Evolutionary conservation across 768 basidiomycete genomes (phyloP).

Genomic region (Bullera alba): DNA sequence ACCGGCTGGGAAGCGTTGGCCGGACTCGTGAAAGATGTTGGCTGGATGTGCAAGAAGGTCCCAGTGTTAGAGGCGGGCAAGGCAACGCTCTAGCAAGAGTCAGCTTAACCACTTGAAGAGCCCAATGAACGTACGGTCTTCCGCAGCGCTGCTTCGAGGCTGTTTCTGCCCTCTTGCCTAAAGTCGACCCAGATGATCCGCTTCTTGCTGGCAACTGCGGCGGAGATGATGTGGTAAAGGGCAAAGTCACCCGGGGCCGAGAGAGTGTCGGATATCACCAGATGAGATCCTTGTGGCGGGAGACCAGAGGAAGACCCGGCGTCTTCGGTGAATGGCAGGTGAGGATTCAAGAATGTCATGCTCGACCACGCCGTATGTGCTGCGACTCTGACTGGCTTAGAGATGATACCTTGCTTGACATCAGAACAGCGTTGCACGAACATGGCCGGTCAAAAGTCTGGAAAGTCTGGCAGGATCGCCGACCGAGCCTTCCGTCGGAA

Average conservation of each 20-base stretch:
- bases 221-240: conserved; percentile 30
- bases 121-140: conserved; percentile 28
- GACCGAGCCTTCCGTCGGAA: no score
- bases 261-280: conserved; percentile 39
- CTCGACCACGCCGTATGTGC: no score
- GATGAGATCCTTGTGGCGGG: conserved; percentile 30
- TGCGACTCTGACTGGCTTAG: neutral
- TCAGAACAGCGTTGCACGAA: no score
- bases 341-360: conserved; percentile 32
- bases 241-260: conserved; percentile 29
- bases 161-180: conserved; percentile 25
- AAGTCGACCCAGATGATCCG: conserved; percentile 36
- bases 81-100: conserved; percentile 14
- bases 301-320: conserved; percentile 6
- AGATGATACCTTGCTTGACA: no score
- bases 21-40: conserved; percentile 13
- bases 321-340: conserved; percentile 24
- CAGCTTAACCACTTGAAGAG: neutral
- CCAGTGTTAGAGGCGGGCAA: conserved; percentile 9
- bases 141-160: conserved; percentile 34
- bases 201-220: conserved; percentile 9
- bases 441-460: no score
- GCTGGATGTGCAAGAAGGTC: conserved; percentile 24
- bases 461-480: no score
- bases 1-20: conserved; percentile 1